phyloP scores from a whole-genome alignment of 371 early-diverging fungal genomes.

The Mortierella sp. region DNA sequence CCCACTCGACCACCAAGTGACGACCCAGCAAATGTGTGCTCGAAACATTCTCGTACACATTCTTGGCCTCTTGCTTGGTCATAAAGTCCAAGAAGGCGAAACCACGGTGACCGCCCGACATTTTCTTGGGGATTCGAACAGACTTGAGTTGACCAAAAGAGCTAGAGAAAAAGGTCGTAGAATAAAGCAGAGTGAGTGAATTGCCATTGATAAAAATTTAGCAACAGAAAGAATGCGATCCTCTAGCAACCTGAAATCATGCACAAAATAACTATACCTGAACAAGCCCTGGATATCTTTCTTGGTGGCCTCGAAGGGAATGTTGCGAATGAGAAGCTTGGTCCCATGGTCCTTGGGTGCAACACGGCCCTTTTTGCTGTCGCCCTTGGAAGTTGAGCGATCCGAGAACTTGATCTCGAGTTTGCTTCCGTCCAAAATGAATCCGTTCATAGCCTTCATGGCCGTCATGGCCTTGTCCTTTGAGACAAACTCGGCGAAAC shows the following conservation, averaged over 20 bases:
- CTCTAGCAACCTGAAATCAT: neutral
- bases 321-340: constrained; percentile 96
- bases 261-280: constrained; percentile 61
- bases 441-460: constrained; percentile 86
- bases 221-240: neutral
- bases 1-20: constrained; percentile 97
- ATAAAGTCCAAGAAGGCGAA: constrained; percentile 98
- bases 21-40: constrained; percentile 99
- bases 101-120: constrained; percentile 96
- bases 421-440: constrained; percentile 87
- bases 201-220: neutral
- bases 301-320: constrained; percentile 99
- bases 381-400: constrained; percentile 60
- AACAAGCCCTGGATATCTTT: constrained; percentile 95
- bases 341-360: constrained; percentile 71
- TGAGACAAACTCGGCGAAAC: constrained; percentile 92
- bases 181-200: neutral
- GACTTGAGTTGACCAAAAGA: constrained; percentile 95
- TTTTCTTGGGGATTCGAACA: constrained; percentile 96
- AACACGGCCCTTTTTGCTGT: constrained; percentile 56
- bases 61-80: constrained; percentile 93
- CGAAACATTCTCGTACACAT: constrained; percentile 89
- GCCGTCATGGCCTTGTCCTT: constrained; percentile 86
- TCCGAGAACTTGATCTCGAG: constrained; percentile 91
- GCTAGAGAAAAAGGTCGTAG: constrained; percentile 49